These are phyloP conservation scores for Anaeramoeba flamelloides DNA, from an alignment of 78 protist genomes.

Conservation along the genomic window DNA sequence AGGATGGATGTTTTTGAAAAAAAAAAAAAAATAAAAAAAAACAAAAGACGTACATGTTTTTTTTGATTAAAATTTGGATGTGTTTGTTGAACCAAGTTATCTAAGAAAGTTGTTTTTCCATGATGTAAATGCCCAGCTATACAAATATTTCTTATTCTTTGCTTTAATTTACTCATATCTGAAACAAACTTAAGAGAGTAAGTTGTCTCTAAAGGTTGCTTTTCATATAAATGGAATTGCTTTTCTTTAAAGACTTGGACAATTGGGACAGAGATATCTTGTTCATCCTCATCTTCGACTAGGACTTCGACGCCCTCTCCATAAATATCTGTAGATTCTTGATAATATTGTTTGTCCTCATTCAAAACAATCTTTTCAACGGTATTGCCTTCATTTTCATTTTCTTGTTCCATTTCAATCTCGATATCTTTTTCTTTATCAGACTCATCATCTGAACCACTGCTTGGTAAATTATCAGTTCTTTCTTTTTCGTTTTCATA, in stretches of 20 bases:
- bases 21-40: not conserved
- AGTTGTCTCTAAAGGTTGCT: not conserved
- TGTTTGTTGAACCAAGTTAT: slow-evolving; percentile 63
- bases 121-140: slow-evolving; percentile 61
- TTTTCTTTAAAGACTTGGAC: slow-evolving; percentile 54
- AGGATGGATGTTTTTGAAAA: not conserved
- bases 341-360: slow-evolving; percentile 93
- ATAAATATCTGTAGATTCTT: slow-evolving; percentile 67
- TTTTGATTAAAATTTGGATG: slow-evolving; percentile 21
- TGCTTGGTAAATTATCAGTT: too few species aligned
- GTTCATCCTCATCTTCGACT: slow-evolving; percentile 95
- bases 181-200: not conserved
- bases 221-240: slow-evolving; percentile 23
- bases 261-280: slow-evolving; percentile 78
- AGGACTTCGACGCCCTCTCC: slow-evolving; percentile 53
- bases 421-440: not conserved
- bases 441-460: too few species aligned
- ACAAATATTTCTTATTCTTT: slow-evolving; percentile 66
- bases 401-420: not conserved
- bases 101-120: slow-evolving; percentile 86
- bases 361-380: slow-evolving; percentile 47
- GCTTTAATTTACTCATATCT: not conserved
- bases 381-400: not conserved
- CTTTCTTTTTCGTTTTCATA: not conserved
- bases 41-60: not conserved